A percentile compares a stretch with the other conserved stretches of the same genome.
These are phyloP conservation scores for Cladosporium sp. DNA, from an alignment of 2,329 filamentous ascomycete species.

Conservation along the genomic window DNA sequence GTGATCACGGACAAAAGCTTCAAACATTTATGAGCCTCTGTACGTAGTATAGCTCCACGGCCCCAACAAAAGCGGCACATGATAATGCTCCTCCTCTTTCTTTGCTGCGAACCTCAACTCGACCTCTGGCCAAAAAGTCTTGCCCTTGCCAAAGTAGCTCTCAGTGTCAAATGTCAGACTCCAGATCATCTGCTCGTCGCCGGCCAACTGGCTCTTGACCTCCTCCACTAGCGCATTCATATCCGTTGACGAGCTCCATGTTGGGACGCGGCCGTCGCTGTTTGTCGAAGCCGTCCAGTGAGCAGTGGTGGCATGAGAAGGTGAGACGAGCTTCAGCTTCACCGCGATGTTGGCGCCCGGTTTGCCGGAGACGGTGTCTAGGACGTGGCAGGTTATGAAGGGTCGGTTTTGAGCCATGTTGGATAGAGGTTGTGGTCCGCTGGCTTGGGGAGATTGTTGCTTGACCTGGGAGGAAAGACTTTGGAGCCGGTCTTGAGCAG, in stretches of 20 bases:
- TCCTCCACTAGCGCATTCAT: slow-evolving; percentile 37
- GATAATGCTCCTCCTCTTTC: slow-evolving; percentile 60
- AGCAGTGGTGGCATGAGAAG: slow-evolving; percentile 32
- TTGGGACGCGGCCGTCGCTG: slow-evolving; percentile 67
- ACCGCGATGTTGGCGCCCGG: slow-evolving; percentile 66
- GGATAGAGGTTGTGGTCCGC: background rate
- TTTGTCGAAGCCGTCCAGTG: slow-evolving; percentile 67
- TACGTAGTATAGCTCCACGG: slow-evolving; percentile 82
- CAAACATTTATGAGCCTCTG: slow-evolving; percentile 57
- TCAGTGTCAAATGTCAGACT: slow-evolving; percentile 70
- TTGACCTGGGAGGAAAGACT: background rate
- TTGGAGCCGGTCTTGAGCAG: background rate
- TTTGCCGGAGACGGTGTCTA: slow-evolving; percentile 72
- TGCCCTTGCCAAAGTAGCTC: slow-evolving; percentile 61
- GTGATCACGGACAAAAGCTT: too few species aligned
- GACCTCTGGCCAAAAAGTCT: slow-evolving; percentile 56
- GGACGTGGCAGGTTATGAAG: slow-evolving; percentile 80
- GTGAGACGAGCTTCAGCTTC: slow-evolving; percentile 50
- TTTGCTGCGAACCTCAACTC: slow-evolving; percentile 51
- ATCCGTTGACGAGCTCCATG: slow-evolving; percentile 54
- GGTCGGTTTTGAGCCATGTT: slow-evolving; percentile 26
- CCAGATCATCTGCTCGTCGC: slow-evolving; percentile 53
- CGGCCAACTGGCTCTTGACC: slow-evolving; percentile 26
- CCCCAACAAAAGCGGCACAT: slow-evolving; percentile 72
- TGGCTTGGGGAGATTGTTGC: background rate